Percentiles rank a stretch among this genome's conserved stretches.
Evolutionary conservation across 768 basidiomycete genomes (phyloP).

Genomic region (Trametes punicea): DNA sequence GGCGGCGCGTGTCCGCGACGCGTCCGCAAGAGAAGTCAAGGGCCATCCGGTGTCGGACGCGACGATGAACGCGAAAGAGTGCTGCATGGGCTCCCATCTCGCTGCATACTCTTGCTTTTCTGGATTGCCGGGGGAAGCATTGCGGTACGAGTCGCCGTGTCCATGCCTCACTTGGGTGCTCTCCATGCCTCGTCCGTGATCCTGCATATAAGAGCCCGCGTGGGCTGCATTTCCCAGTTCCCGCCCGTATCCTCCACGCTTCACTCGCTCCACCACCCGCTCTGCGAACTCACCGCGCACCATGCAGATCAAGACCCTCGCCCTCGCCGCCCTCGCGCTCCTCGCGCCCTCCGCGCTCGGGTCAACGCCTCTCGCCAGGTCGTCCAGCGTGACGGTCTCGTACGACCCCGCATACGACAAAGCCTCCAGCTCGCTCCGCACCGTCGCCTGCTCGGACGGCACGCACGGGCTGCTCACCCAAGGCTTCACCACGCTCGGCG

Average conservation of each 20-base stretch:
- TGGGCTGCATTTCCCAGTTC: too few relatives aligned
- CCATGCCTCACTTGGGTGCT: too few relatives aligned
- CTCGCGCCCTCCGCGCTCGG: constrained; percentile 11
- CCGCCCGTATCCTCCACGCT: not conserved
- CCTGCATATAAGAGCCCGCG: too few relatives aligned
- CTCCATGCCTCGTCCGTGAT: too few relatives aligned
- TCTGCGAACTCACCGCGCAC: not conserved
- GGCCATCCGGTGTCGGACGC: too few relatives aligned
- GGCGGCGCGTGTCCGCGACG: too few relatives aligned
- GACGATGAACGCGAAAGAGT: too few relatives aligned
- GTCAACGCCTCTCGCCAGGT: not conserved
- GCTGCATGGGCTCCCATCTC: too few relatives aligned
- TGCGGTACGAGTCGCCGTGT: too few relatives aligned
- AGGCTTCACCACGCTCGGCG: constrained; percentile 45
- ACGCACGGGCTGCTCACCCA: constrained; percentile 30
- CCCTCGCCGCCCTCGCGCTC: constrained; percentile 19
- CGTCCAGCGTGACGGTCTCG: constrained; percentile 27
- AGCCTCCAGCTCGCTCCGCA: constrained; percentile 34
- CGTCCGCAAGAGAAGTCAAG: too few relatives aligned
- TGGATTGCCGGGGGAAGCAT: too few relatives aligned
- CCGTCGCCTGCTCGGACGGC: constrained; percentile 51
- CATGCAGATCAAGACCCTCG: constrained; percentile 20
- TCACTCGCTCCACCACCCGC: not conserved
- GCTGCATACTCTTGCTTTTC: too few relatives aligned
- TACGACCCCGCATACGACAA: constrained; percentile 55